Base-by-base conservation (phyloP, 2,329 filamentous ascomycete genomes). In the Lasiodiplodia theobromae region DNA sequence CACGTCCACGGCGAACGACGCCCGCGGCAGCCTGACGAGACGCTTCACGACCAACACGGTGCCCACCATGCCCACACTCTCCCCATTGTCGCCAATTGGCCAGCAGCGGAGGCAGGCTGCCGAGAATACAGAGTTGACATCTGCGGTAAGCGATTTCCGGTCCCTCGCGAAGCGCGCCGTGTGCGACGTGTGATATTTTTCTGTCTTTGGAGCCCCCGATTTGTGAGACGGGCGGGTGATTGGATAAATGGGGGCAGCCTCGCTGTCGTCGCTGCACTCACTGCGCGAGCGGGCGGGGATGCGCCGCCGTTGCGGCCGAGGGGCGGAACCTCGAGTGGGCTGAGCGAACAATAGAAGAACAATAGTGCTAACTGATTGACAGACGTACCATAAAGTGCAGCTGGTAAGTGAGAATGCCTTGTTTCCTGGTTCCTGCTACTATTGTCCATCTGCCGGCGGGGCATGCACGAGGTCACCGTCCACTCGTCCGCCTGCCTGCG, bases 21-120 rank as follows among this genome's bases (percentile, higher is more conserved):
- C 87, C 72, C 90, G 94, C 80, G 88, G 89, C 71, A 90, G 89
- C 74, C 86, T 98, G 78, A 93, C 94, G 81, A 91, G 95, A 77
- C 91, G 95, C 77, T 98, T 98, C 82, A 98, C 95, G 71, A 96
- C 94, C 69, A 96, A 85, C 75, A 97, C 82, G 90, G 92, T 82
- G 86, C 93, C 81, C 87, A 94, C 86, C 84, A 70, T 95, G 81
- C 91, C 92, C 80, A 93, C 91, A 78, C 84, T 92, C 81, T 88
- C 86, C 69, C 87, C 88, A 70, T 82, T 94, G 77, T 85, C 83
- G 64, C 83, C 86, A 69, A 85, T 85, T 76, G 87, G 85, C 57
- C 86, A 87, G 77, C 83, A 86, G 74, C 78, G 85, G 66, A 79
- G 82, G 69, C 85, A 86, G 76, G 79, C 84, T 65, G 82, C 85